Conservation (phyloP, 2,329 filamentous ascomycete species). For the Graphium sp. region DNA sequence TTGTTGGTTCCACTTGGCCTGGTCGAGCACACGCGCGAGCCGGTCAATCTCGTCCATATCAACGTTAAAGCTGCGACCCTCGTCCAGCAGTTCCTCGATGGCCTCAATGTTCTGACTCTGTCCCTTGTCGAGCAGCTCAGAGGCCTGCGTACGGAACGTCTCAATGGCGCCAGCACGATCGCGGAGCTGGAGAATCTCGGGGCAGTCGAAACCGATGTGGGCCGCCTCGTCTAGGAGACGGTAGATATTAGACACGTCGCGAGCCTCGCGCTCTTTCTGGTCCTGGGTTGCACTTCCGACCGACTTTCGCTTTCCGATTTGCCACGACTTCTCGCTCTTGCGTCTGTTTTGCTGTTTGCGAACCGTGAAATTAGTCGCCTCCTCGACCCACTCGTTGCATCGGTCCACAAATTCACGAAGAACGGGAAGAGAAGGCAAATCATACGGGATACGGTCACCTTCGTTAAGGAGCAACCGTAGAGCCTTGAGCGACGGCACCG, state of each 20-base stretch:
- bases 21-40: conserved; percentile 64
- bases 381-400: conserved; percentile 96
- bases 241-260: conserved; percentile 77
- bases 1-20: conserved; percentile 77
- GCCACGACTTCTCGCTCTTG: conserved; percentile 82
- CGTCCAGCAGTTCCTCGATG: conserved; percentile 84
- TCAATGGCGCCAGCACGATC: conserved; percentile 76
- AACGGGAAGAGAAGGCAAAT: conserved; percentile 64
- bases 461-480: conserved; percentile 74
- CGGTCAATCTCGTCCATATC: conserved; percentile 79
- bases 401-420: conserved; percentile 83
- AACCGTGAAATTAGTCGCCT: conserved; percentile 89
- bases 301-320: conserved; percentile 55
- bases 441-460: conserved; percentile 90
- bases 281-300: conserved; percentile 40
- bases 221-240: conserved; percentile 72
- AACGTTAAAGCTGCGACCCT: conserved; percentile 77
- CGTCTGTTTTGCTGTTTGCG: conserved; percentile 95
- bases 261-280: conserved; percentile 61
- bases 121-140: conserved; percentile 50
- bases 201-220: conserved; percentile 79
- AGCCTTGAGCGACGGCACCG: conserved; percentile 70
- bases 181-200: conserved; percentile 71
- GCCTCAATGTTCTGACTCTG: conserved; percentile 47
- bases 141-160: conserved; percentile 65